phyloP scores from a whole-genome alignment of 2,329 filamentous ascomycete species.

The Colletotrichum sublineola region DNA sequence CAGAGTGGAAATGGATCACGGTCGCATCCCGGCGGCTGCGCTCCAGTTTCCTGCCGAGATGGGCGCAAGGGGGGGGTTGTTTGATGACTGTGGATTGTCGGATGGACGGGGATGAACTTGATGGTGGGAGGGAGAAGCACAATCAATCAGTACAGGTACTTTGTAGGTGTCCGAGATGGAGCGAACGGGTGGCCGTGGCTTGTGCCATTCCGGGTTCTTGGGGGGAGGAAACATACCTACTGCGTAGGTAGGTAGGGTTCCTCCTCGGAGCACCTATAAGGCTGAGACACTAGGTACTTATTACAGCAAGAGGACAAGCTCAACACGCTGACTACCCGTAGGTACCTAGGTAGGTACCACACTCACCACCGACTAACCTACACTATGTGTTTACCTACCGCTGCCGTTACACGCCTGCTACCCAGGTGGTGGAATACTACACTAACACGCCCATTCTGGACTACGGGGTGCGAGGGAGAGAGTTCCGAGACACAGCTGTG shows the following conservation, averaged over 20 bases:
- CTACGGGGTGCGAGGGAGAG: background rate
- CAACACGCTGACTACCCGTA: no score
- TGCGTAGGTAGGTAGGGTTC: background rate
- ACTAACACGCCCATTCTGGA: no score
- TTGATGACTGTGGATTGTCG: background rate
- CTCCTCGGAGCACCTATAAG: background rate
- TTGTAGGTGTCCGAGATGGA: background rate
- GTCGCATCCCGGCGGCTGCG: background rate
- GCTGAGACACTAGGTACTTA: background rate
- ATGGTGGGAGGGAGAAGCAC: background rate
- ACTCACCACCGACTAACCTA: no score
- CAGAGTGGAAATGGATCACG: slow-evolving; percentile 8
- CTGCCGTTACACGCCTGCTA: no score
- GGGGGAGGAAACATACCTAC: no score
- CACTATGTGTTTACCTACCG: no score
- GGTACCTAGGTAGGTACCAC: no score
- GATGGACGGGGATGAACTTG: background rate
- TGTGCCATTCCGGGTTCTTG: no score
- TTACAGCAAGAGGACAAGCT: background rate
- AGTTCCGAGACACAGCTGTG: background rate
- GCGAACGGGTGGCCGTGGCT: slow-evolving; percentile 30
- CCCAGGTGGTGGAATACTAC: no score
- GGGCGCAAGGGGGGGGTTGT: background rate
- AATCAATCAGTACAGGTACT: background rate
- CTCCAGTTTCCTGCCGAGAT: slow-evolving; percentile 20